phyloP scores from a whole-genome alignment of 139 green algal species.

The Chlamydomonas schloesseri region DNA sequence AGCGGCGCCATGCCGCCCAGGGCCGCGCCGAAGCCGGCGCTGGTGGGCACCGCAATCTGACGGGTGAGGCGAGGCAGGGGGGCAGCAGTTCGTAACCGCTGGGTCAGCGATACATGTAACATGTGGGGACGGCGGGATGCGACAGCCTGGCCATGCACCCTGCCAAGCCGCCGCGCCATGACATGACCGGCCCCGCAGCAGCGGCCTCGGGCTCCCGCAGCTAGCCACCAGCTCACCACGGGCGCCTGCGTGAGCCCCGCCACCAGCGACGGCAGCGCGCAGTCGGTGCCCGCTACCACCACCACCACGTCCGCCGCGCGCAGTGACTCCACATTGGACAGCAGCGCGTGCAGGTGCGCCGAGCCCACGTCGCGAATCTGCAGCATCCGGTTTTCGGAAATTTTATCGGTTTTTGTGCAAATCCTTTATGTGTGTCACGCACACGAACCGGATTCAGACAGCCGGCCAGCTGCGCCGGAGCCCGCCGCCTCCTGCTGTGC shows the following conservation, averaged over 20 bases:
- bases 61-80: no score
- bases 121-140: neutral
- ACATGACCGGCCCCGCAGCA: no score
- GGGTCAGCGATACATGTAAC: no score
- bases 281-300: conserved; percentile 84
- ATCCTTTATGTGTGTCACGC: no score
- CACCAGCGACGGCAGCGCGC: conserved; percentile 76
- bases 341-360: conserved; percentile 74
- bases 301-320: conserved; percentile 81
- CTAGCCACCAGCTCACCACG: conserved; percentile 55
- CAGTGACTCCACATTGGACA: conserved; percentile 46
- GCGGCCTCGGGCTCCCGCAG: no score
- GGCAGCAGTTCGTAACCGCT: neutral
- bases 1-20: conserved; percentile 74
- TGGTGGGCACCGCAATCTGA: conserved; percentile 78
- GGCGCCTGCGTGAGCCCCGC: conserved; percentile 83
- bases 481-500: no score
- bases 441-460: no score
- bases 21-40: conserved; percentile 74
- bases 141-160: no score
- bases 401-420: no score
- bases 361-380: conserved; percentile 72
- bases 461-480: no score
- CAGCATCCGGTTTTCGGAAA: no score
- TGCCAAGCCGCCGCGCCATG: no score